Evolutionary conservation across 192 early-diverging fungal genomes (phyloP).

Genomic region (Coemansia sp.): DNA sequence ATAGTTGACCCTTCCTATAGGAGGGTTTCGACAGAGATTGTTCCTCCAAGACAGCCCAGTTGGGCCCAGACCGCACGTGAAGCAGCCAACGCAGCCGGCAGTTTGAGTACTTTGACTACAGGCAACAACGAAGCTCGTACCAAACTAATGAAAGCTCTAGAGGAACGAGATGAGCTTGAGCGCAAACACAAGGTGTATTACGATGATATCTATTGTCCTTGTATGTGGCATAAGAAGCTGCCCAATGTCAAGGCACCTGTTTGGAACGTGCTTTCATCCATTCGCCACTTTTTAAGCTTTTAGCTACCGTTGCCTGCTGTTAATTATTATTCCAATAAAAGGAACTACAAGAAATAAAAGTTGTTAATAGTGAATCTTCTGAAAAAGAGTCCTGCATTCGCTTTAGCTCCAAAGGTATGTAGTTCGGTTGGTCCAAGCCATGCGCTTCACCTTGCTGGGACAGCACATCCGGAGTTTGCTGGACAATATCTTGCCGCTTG

Average conservation of each 20-base stretch:
- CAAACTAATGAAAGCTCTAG: not conserved
- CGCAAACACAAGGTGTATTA: not conserved
- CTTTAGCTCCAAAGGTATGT: too few relatives aligned
- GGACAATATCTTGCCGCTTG: too few relatives aligned
- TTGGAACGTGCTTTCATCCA: not conserved
- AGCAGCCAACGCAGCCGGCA: not conserved
- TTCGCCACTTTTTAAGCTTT: not conserved
- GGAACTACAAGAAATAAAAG: not conserved
- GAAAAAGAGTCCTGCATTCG: too few relatives aligned
- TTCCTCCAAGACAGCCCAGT: not conserved
- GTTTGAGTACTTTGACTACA: not conserved
- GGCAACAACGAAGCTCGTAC: not conserved
- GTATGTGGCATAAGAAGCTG: not conserved
- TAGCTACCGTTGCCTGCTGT: not conserved
- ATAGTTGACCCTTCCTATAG: not conserved
- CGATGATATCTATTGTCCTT: not conserved
- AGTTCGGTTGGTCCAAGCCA: too few relatives aligned
- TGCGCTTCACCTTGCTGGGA: too few relatives aligned
- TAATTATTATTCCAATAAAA: not conserved
- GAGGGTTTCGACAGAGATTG: not conserved
- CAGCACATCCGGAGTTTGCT: too few relatives aligned
- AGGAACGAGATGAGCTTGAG: not conserved
- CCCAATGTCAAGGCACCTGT: not conserved
- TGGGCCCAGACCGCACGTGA: not conserved
- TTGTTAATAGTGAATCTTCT: not conserved